Evolutionary conservation across 768 basidiomycete genomes (phyloP), one percentile per base, ranked within the genome.

Genomic region (Pleurotus cornucopiae): DNA sequence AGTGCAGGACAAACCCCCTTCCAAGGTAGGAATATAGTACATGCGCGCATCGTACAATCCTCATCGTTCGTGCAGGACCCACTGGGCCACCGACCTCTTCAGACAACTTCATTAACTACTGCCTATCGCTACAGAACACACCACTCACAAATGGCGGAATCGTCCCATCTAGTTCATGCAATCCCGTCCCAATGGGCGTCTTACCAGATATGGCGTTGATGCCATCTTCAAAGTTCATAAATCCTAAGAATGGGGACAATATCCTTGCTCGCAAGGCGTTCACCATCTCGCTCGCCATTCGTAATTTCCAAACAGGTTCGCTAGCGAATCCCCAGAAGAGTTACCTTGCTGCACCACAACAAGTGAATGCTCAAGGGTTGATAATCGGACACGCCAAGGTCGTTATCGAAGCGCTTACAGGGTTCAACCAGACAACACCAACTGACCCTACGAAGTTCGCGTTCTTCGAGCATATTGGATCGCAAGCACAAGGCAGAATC

Each of bases 81-180:
- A 18, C 18, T 18, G 18, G 18, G 18, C 18, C 18, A 18, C 18
- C 80, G 4, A 66, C 77, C 48, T 80, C 80, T 1, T 80, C 67
- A n/a, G 83, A 86, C 71, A 86, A 86, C 71, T 86, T 82, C 63
- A 79, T 81, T 71, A 80, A 82, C 71, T 77, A 76, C 65, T 84
- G 81, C 62, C 60, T 72, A 34, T 74, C 72, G 6, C 66, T 69
- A 4, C 67, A 73, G 47, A 67, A 76, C 51, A 67, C 76, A 46
- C 77, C 78, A 12, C 69, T 85, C 63, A 84, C 83, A 46, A 72
- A 84, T 65, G 84, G 82, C 26, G 65, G 74, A 57, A 81, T 77
- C 61, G 72, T 80, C 59, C 63, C 66, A n/a, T 71, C 71, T 37
- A 80, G 79, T 37, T 84, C 82, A 45, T 80, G 84, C 69, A 86